Base-by-base conservation (phyloP, 345 rosid species). In the Acer campestre region DNA sequence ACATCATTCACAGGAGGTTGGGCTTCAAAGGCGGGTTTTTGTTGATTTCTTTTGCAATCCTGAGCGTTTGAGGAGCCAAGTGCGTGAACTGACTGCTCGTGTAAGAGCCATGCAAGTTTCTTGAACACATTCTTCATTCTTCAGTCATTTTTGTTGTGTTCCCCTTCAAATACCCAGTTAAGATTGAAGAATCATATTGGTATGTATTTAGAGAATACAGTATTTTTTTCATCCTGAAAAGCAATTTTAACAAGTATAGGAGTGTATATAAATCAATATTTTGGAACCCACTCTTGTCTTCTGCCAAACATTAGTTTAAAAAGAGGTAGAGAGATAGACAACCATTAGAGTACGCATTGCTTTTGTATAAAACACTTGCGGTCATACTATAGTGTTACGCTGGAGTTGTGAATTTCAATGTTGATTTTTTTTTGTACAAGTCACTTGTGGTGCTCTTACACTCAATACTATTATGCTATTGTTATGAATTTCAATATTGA, bases 41-140 rank as follows among this genome's bases (percentile, higher is more conserved):
- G 93, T 91, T 0, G 97, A 94, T 77, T 94, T 94, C 89, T 92
- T 94, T 85, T 88, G 92, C 87, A 92, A 86, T 79, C 97, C 95
- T 0, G 98, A 96, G 55, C 86, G 97, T 44, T 75, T 94, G 87
- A 89, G 93, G 80, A 91, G 86, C 82, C 95, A 90, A 81, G 98
- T 96, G 53, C 86, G 93, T 77, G 98, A 94, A 81, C 79, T 92
- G 82, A 92, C 92, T 16, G 91, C 95, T 71, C 94, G 92, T 1
- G 94, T 92, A 35, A 90, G 97, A 79, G 92, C 98, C 65, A 68
- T 92, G 71, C 98, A 94, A 79, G 90, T 80, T 75, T 87, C 96
- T 38, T 90, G 63, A 59, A 20, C 11, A 20, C 63, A 20, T 59
- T 59, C 22, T 20, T 59, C 13, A 59, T 20, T 22, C 23, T 59